Percentiles rank a stretch among this genome's conserved stretches.
phyloP scores from a whole-genome alignment of 2,329 filamentous ascomycete species.

The Fusarium sp. region DNA sequence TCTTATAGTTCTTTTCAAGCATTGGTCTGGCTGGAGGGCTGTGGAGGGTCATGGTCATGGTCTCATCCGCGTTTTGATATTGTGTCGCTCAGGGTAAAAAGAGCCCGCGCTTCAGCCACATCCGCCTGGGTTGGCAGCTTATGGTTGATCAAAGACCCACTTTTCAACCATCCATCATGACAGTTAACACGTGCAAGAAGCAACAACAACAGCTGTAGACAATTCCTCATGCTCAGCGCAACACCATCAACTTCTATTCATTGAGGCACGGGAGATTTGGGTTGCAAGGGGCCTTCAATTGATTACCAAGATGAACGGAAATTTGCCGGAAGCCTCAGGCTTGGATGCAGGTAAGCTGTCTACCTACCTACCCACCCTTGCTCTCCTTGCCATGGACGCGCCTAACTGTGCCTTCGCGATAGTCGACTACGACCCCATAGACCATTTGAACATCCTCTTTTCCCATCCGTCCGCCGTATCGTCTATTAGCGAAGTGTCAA shows the following conservation, averaged over 20 bases:
- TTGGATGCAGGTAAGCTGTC: conserved; percentile 58
- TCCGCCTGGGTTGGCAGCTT: conserved; percentile 11
- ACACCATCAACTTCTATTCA: conserved; percentile 1
- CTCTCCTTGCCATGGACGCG: conserved; percentile 10
- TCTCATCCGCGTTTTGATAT: neutral
- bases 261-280: conserved; percentile 14
- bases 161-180: conserved; percentile 42
- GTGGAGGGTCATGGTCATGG: neutral
- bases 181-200: conserved; percentile 45
- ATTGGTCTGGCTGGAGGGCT: neutral
- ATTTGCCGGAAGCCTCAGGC: conserved; percentile 51
- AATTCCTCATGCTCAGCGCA: conserved; percentile 24
- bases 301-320: conserved; percentile 55
- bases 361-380: conserved; percentile 12
- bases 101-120: conserved; percentile 30
- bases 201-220: conserved; percentile 8
- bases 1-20: neutral
- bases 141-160: conserved; percentile 27
- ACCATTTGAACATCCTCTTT: conserved; percentile 94
- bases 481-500: conserved; percentile 80
- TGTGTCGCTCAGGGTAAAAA: conserved; percentile 10
- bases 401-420: conserved; percentile 31
- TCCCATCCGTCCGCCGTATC: conserved; percentile 87
- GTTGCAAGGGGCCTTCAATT: neutral
- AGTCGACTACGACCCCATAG: conserved; percentile 90